Percentiles rank a stretch among this genome's conserved stretches.
phyloP scores from a whole-genome alignment of 192 early-diverging fungal genomes.

The Backusella australiensis region DNA sequence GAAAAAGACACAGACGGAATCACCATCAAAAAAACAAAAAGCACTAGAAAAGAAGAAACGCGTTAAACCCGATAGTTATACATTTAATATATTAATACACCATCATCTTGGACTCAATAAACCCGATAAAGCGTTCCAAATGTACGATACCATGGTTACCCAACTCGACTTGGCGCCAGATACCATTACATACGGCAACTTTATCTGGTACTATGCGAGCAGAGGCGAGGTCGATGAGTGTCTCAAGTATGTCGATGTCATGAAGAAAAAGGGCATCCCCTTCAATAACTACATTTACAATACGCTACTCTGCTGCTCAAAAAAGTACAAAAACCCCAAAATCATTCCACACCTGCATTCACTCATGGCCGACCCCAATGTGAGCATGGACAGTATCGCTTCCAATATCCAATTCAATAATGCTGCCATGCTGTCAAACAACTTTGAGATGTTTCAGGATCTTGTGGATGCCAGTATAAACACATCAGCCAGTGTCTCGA shows the following conservation, averaged over 20 bases:
- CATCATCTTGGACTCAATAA: conserved; percentile 1
- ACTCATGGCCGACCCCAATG: conserved; percentile 1
- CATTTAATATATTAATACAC: conserved; percentile 24
- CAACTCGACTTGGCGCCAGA: neutral
- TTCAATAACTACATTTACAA: conserved; percentile 16
- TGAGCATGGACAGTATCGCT: neutral
- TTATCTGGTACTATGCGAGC: conserved; percentile 17
- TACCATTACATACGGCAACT: conserved; percentile 20
- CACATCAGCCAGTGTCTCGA: neutral
- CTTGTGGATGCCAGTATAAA: neutral
- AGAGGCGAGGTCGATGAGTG: conserved; percentile 4
- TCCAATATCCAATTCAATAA: conserved; percentile 8
- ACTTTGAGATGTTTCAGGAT: conserved; percentile 3
- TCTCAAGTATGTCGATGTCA: conserved; percentile 19
- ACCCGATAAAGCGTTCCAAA: conserved; percentile 2
- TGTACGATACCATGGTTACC: conserved; percentile 10
- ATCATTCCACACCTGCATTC: neutral
- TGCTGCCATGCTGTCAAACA: neutral
- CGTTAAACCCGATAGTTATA: conserved; percentile 10
- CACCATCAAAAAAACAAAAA: neutral
- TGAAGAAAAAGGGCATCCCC: conserved; percentile 14
- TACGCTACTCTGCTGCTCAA: neutral
- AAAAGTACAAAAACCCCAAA: conserved; percentile 4
- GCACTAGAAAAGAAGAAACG: neutral
- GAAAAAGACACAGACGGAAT: neutral